Base-by-base conservation (phyloP, 352 stramenopile genomes). In the Pythium graminicola region DNA sequence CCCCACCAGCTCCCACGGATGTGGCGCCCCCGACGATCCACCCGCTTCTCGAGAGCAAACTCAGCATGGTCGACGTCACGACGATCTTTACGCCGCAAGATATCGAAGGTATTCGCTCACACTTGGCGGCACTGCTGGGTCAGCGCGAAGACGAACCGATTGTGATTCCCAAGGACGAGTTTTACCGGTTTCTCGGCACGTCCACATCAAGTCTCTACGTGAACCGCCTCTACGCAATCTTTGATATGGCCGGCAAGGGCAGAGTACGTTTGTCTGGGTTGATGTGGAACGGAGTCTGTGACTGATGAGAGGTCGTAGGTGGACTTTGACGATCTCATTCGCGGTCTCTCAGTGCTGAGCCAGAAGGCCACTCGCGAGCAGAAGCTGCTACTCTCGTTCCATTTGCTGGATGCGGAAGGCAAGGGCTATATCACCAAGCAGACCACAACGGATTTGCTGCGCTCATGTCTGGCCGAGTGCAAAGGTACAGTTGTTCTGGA, bases 321-420 rank as follows among this genome's bases (percentile, higher is more conserved):
- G 29, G 85, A 76, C 39, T 93, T 93, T 47, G 75, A 89, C 26
- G 79, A 90, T 39, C 64, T 93, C 51, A 79, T 92, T 57, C 85
- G 81, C 48, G 83, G 81, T 2, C 60, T 93, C 40, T 84, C 81
- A 22, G 67, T 93, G 26, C 65, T 93, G 38, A 93, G 81, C 62
- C 80, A 90, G 59, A 90, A 93, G 48, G 83, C 83, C 4, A 85
- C 81, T 27, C 80, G 81, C 40, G 83, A 93, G 63, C 81, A 93
- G 57, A 93, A 93, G 64, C 69, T 93, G 32, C 75, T 88, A 67
- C 63, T 93, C 45, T 89, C 83, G 31, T 93, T 93, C 66, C 85
- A 90, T 48, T 46, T 90, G 50, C 62, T 93, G 31, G 83, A 93
- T 58, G 76, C 75, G 0, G 64, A 87, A n/a, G 75, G 75, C 45